Conservation (phyloP, 139 green algal genomes). For the Penium margaritaceum region DNA sequence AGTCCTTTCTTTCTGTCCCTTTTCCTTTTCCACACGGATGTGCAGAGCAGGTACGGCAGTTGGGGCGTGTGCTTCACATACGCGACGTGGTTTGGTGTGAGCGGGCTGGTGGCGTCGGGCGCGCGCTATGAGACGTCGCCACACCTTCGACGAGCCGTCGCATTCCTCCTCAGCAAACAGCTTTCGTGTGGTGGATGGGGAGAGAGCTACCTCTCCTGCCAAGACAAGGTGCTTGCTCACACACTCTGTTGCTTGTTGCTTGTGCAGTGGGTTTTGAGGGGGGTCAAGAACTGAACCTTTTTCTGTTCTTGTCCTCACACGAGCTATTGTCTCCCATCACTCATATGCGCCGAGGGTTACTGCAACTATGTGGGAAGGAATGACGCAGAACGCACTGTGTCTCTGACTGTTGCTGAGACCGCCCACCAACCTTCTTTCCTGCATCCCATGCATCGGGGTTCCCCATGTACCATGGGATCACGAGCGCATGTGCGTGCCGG, state of each 20-base stretch:
- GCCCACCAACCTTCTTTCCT: too few relatives aligned
- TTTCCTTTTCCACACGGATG: too few relatives aligned
- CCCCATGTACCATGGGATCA: too few relatives aligned
- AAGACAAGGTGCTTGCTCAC: slow-evolving; percentile 69
- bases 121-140: slow-evolving; percentile 55
- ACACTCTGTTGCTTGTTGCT: neutral
- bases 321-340: neutral
- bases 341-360: too few relatives aligned
- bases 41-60: slow-evolving; percentile 82
- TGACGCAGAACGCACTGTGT: neutral
- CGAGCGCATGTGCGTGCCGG: too few relatives aligned
- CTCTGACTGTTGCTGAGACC: too few relatives aligned
- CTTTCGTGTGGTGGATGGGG: slow-evolving; percentile 84
- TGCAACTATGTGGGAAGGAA: neutral
- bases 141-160: slow-evolving; percentile 53
- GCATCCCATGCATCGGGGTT: too few relatives aligned
- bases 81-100: slow-evolving; percentile 86
- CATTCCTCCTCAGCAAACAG: slow-evolving; percentile 85
- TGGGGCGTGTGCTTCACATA: slow-evolving; percentile 99
- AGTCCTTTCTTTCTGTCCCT: too few relatives aligned
- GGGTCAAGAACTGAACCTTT: neutral
- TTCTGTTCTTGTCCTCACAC: neutral
- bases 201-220: slow-evolving; percentile 92
- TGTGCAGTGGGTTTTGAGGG: neutral
- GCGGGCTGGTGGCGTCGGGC: slow-evolving; percentile 67